A percentile compares a stretch with the other conserved stretches of the same genome.
These are phyloP conservation scores for Barnettozyma wickerhamii DNA, from an alignment of 805 yeast species.

Conservation along the genomic window DNA sequence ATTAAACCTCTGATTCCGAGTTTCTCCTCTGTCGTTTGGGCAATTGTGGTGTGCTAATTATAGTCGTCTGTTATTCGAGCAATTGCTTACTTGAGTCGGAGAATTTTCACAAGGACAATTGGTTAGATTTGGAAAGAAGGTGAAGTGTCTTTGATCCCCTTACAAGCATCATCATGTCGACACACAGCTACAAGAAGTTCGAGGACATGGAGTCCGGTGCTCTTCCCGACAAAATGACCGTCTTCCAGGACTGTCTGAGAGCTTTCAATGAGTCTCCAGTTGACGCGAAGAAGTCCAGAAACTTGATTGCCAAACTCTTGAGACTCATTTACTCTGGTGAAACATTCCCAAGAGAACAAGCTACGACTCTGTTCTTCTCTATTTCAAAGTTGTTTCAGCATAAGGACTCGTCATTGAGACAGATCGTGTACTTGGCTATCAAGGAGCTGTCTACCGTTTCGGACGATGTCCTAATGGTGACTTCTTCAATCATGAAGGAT, in stretches of 20 bases:
- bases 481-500: conserved; percentile 97
- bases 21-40: background rate
- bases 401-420: conserved; percentile 81
- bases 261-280: conserved; percentile 91
- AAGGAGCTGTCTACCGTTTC: conserved; percentile 84
- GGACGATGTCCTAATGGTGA: conserved; percentile 93
- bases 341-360: conserved; percentile 80
- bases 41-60: background rate
- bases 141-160: background rate
- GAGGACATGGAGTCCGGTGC: conserved; percentile 69
- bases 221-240: conserved; percentile 92
- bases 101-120: background rate
- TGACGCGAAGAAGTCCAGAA: conserved; percentile 82
- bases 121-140: background rate
- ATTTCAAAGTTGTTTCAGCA: conserved; percentile 94
- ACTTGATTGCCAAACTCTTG: conserved; percentile 74
- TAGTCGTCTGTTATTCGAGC: background rate
- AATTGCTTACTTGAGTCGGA: no score
- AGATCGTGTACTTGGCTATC: conserved; percentile 88
- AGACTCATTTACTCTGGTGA: conserved; percentile 84
- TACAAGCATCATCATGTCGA: conserved; percentile 53
- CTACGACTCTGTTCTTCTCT: conserved; percentile 89
- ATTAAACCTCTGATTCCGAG: background rate
- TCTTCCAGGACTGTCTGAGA: conserved; percentile 90
- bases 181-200: conserved; percentile 75